These are phyloP conservation scores for Dipodascus albidus DNA, from an alignment of 805 yeast genomes.

Conservation along the genomic window DNA sequence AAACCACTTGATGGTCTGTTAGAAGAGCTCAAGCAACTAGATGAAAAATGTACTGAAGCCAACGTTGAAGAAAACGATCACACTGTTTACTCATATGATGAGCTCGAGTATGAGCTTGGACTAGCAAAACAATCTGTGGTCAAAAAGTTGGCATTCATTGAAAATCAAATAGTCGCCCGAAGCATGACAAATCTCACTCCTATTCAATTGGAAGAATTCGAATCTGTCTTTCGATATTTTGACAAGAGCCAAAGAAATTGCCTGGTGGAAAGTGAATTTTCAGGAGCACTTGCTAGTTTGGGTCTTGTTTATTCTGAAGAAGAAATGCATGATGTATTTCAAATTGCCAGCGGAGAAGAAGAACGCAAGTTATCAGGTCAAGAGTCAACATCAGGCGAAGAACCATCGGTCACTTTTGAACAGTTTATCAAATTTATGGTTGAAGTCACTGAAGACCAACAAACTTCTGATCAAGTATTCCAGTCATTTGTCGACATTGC, in stretches of 20 bases:
- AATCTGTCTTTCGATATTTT: conserved; percentile 33
- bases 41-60: conserved; percentile 22
- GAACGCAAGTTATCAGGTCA: background rate
- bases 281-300: conserved; percentile 31
- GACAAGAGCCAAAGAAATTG: conserved; percentile 28
- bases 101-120: conserved; percentile 28
- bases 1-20: conserved; percentile 25
- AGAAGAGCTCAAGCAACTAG: conserved; percentile 19
- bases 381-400: background rate
- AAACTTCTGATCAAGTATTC: conserved; percentile 27
- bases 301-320: conserved; percentile 28
- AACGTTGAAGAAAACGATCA: conserved; percentile 29
- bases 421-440: conserved; percentile 28
- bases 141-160: conserved; percentile 32
- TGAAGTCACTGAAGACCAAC: conserved; percentile 30
- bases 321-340: conserved; percentile 30
- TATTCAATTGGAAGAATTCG: conserved; percentile 32
- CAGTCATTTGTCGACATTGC: conserved; percentile 31
- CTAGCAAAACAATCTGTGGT: conserved; percentile 29
- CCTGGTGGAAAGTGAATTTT: conserved; percentile 32
- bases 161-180: conserved; percentile 30
- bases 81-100: conserved; percentile 27
- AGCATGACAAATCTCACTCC: conserved; percentile 26
- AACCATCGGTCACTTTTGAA: conserved; percentile 19
- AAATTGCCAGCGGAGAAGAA: conserved; percentile 18